A percentile compares a stretch with the other conserved stretches of the same genome.
phyloP scores from a whole-genome alignment of 1,284 basidiomycete genomes.

The Tilletia walkeri region DNA sequence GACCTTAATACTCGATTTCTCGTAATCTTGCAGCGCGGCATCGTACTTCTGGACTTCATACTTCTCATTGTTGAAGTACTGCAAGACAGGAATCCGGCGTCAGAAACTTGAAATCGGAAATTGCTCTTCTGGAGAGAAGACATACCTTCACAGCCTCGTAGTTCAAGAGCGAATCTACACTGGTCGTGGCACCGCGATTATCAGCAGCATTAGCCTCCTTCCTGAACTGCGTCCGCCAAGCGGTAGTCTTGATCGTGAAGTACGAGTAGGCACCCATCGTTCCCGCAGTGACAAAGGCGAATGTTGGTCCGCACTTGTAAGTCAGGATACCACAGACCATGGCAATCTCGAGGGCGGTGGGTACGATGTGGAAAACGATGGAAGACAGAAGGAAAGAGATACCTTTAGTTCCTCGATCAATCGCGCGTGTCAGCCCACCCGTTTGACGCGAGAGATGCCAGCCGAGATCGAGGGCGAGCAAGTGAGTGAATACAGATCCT shows the following conservation, averaged over 20 bases:
- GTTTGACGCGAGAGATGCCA: constrained; percentile 94
- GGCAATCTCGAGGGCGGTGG: constrained; percentile 90
- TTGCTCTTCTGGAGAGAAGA: background rate
- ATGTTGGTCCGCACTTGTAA: constrained; percentile 95
- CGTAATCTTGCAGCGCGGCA: constrained; percentile 79
- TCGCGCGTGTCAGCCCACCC: constrained; percentile 90
- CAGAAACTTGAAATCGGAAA: too few species aligned
- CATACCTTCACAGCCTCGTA: constrained; percentile 94
- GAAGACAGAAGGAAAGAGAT: constrained; percentile 93
- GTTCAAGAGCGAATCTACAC: constrained; percentile 93
- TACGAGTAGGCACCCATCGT: constrained; percentile 91
- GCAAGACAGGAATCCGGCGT: constrained; percentile 18
- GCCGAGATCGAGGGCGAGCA: constrained; percentile 82
- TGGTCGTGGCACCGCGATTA: constrained; percentile 88
- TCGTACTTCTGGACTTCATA: constrained; percentile 91
- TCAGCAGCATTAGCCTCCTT: constrained; percentile 93
- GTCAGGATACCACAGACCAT: constrained; percentile 96
- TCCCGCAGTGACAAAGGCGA: constrained; percentile 80
- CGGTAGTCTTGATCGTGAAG: constrained; percentile 93
- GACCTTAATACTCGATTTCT: constrained; percentile 88
- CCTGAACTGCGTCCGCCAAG: constrained; percentile 94
- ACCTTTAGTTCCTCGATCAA: constrained; percentile 95
- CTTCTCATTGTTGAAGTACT: constrained; percentile 97
- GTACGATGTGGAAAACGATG: constrained; percentile 90
- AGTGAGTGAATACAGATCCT: constrained; percentile 85